phyloP scores from a whole-genome alignment of 2,329 filamentous ascomycete species.

The Ambrosiella beaveri region DNA sequence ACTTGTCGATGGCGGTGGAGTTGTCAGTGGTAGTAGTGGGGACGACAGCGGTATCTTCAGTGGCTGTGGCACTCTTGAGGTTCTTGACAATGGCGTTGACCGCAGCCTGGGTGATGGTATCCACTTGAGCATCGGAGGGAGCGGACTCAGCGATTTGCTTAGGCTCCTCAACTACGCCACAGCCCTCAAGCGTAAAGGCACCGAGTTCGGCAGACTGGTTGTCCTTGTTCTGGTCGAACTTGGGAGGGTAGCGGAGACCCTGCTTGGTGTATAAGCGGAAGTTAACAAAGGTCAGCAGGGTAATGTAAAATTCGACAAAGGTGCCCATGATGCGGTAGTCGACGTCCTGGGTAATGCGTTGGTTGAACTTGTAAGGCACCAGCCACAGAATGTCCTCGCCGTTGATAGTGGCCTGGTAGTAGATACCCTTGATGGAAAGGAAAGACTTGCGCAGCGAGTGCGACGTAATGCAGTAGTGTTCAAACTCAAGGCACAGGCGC shows the following conservation, averaged over 20 bases:
- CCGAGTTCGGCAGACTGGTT: conserved; percentile 78
- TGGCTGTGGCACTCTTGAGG: conserved; percentile 38
- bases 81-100: conserved; percentile 53
- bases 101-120: conserved; percentile 45
- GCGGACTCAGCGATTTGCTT: conserved; percentile 30
- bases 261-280: conserved; percentile 83
- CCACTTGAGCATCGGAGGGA: conserved; percentile 30
- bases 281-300: conserved; percentile 87
- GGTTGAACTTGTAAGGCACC: conserved; percentile 95
- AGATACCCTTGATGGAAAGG: conserved; percentile 96
- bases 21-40: conserved; percentile 26
- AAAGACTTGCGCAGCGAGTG: conserved; percentile 90
- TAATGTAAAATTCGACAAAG: conserved; percentile 98
- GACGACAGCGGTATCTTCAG: conserved; percentile 24
- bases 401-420: conserved; percentile 95
- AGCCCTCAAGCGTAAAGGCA: conserved; percentile 76
- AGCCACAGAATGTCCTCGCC: conserved; percentile 95
- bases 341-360: conserved; percentile 80
- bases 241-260: conserved; percentile 87
- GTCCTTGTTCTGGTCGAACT: conserved; percentile 75
- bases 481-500: conserved; percentile 82
- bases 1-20: conserved; percentile 66
- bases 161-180: conserved; percentile 16
- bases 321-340: conserved; percentile 99
- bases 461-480: conserved; percentile 90